Base-by-base conservation (phyloP, 768 basidiomycete species). In the Lactifluus subvellereus region DNA sequence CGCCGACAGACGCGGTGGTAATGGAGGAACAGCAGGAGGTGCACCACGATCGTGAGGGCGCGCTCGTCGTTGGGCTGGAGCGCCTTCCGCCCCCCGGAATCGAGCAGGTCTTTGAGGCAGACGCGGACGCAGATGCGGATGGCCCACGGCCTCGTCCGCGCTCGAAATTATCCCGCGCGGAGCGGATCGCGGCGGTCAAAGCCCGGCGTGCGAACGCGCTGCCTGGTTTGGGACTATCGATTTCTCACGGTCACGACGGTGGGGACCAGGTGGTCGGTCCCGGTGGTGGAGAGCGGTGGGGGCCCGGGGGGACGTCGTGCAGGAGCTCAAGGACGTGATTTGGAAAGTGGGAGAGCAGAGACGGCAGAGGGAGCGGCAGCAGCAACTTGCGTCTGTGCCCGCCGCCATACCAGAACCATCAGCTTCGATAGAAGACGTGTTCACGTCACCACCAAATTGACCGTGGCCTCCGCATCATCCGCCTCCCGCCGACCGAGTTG, bases 91-190 rank as follows among this genome's bases (percentile, higher is more conserved):
- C 82, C 7, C 82, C 79, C 0, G 90, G 89, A 14, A 80, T 84
- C 54, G 91, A 93, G 69, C 89, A 91, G 70, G 89, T 94, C n/a
- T 94, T 85, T 67, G 91, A 92, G 70, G 84, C 82, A 1, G 88
- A 89, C 5, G 75, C 82, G 4, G 78, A 71, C 9, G 71, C 37
- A 56, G 16, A 68, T 69, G 0, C 69, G 8, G 51, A 45, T 13
- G 42, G 20, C 68, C 6, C 59, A 27, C 43, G 43, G 33, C 80
- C 78, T 0, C 88, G 89, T 48, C 84, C 86, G 69, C 79, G 83
- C 65, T 83, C 86, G 18, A 88, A 80, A 73, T 69, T 92, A 59
- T 81, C 84, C 54, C 76, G 91, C 59, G 89, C 89, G 67, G 90
- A 94, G 70, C 82, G 91, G 30, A 90, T 94, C 60, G 76, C 74